Evolutionary conservation across 805 yeast genomes (phyloP).

Genomic region (Candida maris): DNA sequence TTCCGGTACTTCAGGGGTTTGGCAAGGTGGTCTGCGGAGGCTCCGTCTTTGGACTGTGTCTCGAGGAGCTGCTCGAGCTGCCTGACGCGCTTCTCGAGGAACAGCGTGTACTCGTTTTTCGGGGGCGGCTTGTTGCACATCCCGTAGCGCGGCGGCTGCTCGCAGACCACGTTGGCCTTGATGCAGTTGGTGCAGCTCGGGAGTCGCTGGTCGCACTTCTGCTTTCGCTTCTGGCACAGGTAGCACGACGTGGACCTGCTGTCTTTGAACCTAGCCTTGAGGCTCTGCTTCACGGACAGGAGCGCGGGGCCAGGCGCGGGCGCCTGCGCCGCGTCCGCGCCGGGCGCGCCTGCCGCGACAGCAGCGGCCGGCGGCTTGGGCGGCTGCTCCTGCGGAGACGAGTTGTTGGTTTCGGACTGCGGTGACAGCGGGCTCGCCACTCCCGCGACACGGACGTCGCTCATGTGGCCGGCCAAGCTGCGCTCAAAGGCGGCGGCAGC

Average conservation of each 20-base stretch:
- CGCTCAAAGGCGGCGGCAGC: no score
- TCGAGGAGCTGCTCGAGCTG: conserved; percentile 48
- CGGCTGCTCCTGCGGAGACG: background rate
- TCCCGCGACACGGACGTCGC: background rate
- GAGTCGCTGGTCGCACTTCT: conserved; percentile 60
- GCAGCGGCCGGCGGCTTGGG: background rate
- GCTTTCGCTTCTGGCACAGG: conserved; percentile 55
- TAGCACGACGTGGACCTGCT: conserved; percentile 57
- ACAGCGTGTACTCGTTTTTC: conserved; percentile 55
- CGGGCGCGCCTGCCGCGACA: background rate
- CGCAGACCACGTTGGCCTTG: conserved; percentile 57
- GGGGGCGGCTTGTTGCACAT: conserved; percentile 34
- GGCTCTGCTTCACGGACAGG: no score
- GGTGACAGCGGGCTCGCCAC: conserved; percentile 1
- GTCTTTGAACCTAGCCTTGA: conserved; percentile 39
- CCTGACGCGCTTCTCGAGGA: conserved; percentile 52
- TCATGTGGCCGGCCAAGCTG: no score
- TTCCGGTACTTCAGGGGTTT: conserved; percentile 27
- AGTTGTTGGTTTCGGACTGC: conserved; percentile 1
- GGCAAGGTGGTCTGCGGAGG: conserved; percentile 2
- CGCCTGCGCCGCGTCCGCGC: background rate
- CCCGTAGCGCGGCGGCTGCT: conserved; percentile 60
- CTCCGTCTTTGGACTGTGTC: conserved; percentile 7
- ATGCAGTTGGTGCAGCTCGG: conserved; percentile 67
- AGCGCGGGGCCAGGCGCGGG: background rate